Conservation (phyloP, 148 eudicot genomes). For the Rheum nobile region DNA sequence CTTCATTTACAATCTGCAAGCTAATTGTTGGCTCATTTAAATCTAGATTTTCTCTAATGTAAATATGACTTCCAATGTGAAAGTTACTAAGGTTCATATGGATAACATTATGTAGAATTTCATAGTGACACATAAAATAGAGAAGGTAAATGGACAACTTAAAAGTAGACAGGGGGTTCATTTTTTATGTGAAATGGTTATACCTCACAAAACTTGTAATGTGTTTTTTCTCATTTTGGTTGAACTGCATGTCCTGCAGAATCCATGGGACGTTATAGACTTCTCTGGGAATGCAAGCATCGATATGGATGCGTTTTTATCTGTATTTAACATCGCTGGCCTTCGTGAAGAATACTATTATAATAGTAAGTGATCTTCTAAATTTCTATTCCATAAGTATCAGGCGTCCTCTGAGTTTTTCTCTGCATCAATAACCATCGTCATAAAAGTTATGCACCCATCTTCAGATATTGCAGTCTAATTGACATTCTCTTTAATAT, state of each 20-base stretch:
- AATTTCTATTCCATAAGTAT: neutral
- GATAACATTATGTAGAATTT: too few species aligned
- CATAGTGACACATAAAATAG: too few species aligned
- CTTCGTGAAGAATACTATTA: conserved; percentile 74
- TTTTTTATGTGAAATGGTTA: neutral
- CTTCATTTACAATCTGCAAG: neutral
- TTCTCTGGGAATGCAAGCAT: conserved; percentile 66
- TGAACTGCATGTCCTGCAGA: conserved; percentile 30
- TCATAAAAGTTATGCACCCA: neutral
- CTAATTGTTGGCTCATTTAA: too few species aligned
- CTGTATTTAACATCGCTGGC: conserved; percentile 89
- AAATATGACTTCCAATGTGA: too few species aligned
- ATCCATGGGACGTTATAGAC: conserved; percentile 92
- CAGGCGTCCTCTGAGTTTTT: neutral
- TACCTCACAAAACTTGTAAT: neutral
- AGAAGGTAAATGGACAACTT: too few species aligned
- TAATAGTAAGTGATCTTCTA: conserved; percentile 37
- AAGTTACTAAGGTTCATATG: too few species aligned
- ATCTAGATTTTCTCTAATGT: too few species aligned
- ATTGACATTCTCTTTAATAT: neutral
- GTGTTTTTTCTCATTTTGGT: neutral
- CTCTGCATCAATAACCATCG: neutral
- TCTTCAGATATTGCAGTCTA: neutral
- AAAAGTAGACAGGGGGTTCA: neutral
- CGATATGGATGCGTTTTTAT: conserved; percentile 88